A percentile compares a stretch with the other conserved stretches of the same genome.
Evolutionary conservation across 257 asterid species (phyloP).

Genomic region (Verbena officinalis): DNA sequence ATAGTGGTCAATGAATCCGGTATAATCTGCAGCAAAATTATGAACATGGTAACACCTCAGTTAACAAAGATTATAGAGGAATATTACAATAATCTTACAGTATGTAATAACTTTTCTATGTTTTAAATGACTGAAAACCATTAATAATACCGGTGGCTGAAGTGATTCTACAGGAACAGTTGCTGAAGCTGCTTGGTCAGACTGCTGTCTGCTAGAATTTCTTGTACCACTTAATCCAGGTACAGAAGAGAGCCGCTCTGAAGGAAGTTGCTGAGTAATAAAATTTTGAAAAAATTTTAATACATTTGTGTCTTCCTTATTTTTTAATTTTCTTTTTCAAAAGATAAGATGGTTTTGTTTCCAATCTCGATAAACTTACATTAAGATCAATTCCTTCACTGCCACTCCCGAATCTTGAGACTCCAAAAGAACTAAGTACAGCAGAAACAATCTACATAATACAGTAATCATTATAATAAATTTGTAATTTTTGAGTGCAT

Average conservation of each 20-base stretch:
- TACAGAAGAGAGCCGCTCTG: conserved; percentile 44
- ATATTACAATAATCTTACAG: conserved; percentile 12
- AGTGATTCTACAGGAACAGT: conserved; percentile 55
- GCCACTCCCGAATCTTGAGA: conserved; percentile 60
- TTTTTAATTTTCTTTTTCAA: conserved; percentile 12
- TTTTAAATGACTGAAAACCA: conserved; percentile 8
- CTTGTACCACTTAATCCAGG: conserved; percentile 45
- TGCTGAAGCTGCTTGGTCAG: conserved; percentile 56
- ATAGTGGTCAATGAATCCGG: conserved; percentile 88
- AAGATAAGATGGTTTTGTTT: conserved; percentile 25
- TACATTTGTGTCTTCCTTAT: conserved; percentile 7
- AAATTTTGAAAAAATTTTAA: conserved; percentile 7
- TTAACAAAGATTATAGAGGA: conserved; percentile 13
- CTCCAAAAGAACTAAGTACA: conserved; percentile 66
- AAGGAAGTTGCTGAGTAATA: conserved; percentile 57
- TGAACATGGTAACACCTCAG: conserved; percentile 23
- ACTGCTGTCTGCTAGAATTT: conserved; percentile 46
- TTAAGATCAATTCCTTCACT: conserved; percentile 74
- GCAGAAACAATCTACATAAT: conserved; percentile 70
- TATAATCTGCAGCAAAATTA: conserved; percentile 51
- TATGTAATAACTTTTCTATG: background rate
- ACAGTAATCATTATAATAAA: conserved; percentile 22
- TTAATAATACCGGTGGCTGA: conserved; percentile 69
- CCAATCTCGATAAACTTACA: conserved; percentile 53
- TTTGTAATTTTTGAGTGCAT: conserved; percentile 3